Base-by-base conservation (phyloP, 768 basidiomycete species). In the Rhizopogon rudus region DNA sequence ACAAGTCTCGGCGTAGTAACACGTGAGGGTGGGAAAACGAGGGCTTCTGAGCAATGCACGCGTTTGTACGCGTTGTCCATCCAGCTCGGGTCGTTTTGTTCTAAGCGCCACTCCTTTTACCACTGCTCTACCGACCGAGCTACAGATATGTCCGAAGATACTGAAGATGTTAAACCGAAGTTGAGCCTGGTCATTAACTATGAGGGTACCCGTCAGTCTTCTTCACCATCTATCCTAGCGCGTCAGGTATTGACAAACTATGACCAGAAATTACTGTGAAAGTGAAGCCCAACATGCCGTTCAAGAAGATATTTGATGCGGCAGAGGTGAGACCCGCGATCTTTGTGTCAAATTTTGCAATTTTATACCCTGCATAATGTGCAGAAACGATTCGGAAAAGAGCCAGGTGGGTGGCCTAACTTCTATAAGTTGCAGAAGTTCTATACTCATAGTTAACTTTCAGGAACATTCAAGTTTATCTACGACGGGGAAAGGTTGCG, bases 121-220 rank as follows among this genome's bases (percentile, higher is more conserved):
- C 14, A 44, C n/a, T 35, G 10, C 43, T 54, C 17, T 40, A 20
- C 20, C 22, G 16, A 6, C 12, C 16, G 12, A 29, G 44, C 25
- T 40, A 49, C 17, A 31, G 46, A 39, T 57, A 71, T 69, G 68
- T 65, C 65, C 1, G 65, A 67, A 43, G 68, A 62, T 28, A 12
- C 25, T 42, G 81, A 73, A 60, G 86, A 88, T 54, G 80, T 82
- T 25, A 88, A 88, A 66, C 86, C 87, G 14, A 88, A 88, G 61
- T 72, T 88, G 45, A 85, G 82, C 65, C 67, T 88, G n/a, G 71
- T 73, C 51, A 73, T 88, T 60, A 66, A 68, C 37, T 81, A 77
- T 56, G 83, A 86, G 54, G 81, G 79, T 14, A 70, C 71, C 52
- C 73, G 86, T 87, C 41, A 60, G 78, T 62, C 43, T 55, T 16